Base-by-base conservation (phyloP, 2,329 filamentous ascomycete species). In the Epichloe coenophiala region DNA sequence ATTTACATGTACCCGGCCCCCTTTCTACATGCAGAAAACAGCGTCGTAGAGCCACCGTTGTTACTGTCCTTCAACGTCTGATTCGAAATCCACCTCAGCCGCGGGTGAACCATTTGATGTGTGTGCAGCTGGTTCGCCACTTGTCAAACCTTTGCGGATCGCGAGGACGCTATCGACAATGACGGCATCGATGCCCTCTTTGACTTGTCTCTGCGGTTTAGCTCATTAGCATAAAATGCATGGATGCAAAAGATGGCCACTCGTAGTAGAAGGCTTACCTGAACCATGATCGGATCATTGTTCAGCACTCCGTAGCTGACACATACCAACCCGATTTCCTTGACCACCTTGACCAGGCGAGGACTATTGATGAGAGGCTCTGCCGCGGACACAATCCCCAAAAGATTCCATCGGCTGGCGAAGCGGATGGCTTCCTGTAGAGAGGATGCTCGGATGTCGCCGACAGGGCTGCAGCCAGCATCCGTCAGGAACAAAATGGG, bases 391-490 rank as follows among this genome's bases (percentile, higher is more conserved):
- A 98, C 93, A 53, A 98, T 85, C 4, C 93, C 93, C 3, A 97
- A 75, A 47, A 98, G 65, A 58, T 96, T 96, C 94, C 94, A 98
- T 38, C 91, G 80, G 54, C 83, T 88, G 1, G 93, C 91, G 61
- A 98, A 98, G 4, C 91, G 82, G 58, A 98, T 87, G 0, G 91
- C 94, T 68, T 98, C 93, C 66, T 98, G 94, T 38, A 98, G 73
- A 60, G 88, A 95, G 55, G 83, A 89, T 0, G 93, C 91, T 15
- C 93, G 77, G 51, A 97, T 86, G 63, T 98, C 93, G 31, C 88
- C 88, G 3, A 95, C 89, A 0, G 80, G 74, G n/a, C 71, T 77
- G n/a, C 81, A 83, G 0, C 91, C 93, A 0, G 89, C 88, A 60
- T 98, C 93, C 0, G 86, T 94, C 40, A 98, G 75, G 71, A 98